Conservation (phyloP, 768 basidiomycete genomes). For the Amanita molliuscula region DNA sequence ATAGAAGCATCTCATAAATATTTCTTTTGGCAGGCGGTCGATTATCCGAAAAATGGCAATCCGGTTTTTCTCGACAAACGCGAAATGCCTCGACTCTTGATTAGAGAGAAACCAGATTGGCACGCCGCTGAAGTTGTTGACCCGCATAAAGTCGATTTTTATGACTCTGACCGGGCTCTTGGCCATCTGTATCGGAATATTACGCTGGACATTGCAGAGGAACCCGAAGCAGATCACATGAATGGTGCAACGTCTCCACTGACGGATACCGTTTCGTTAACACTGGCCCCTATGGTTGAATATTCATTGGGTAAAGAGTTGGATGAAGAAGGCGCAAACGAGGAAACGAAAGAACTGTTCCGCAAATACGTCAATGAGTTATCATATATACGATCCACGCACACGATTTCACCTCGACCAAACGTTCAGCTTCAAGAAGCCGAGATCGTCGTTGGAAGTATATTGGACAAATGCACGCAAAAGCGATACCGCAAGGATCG, state of each 20-base stretch:
- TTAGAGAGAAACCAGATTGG: slow-evolving; percentile 74
- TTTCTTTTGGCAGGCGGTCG: slow-evolving; percentile 42
- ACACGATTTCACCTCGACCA: slow-evolving; percentile 49
- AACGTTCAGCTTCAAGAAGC: slow-evolving; percentile 54
- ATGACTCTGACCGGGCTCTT: slow-evolving; percentile 59
- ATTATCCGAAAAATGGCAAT: slow-evolving; percentile 72
- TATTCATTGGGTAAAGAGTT: slow-evolving; percentile 16
- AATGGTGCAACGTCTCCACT: slow-evolving; percentile 11
- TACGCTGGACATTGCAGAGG: slow-evolving; percentile 19
- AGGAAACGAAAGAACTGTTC: slow-evolving; percentile 25
- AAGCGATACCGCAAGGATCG: slow-evolving; percentile 49
- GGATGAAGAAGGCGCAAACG: slow-evolving; percentile 11
- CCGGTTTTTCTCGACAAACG: slow-evolving; percentile 41
- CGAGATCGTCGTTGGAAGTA: slow-evolving; percentile 67
- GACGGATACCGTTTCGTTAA: slow-evolving; percentile 28
- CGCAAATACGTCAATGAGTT: slow-evolving; percentile 52
- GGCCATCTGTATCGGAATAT: slow-evolving; percentile 65
- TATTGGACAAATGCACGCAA: slow-evolving; percentile 60
- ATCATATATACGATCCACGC: slow-evolving; percentile 58
- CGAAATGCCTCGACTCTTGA: slow-evolving; percentile 41
- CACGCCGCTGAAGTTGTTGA: slow-evolving; percentile 47
- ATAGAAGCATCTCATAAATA: not conserved
- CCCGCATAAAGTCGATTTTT: slow-evolving; percentile 54
- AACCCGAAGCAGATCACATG: slow-evolving; percentile 19
- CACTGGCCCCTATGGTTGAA: slow-evolving; percentile 21